Evolutionary conservation across 768 basidiomycete genomes (phyloP).

Genomic region (Asterophora parasitica): DNA sequence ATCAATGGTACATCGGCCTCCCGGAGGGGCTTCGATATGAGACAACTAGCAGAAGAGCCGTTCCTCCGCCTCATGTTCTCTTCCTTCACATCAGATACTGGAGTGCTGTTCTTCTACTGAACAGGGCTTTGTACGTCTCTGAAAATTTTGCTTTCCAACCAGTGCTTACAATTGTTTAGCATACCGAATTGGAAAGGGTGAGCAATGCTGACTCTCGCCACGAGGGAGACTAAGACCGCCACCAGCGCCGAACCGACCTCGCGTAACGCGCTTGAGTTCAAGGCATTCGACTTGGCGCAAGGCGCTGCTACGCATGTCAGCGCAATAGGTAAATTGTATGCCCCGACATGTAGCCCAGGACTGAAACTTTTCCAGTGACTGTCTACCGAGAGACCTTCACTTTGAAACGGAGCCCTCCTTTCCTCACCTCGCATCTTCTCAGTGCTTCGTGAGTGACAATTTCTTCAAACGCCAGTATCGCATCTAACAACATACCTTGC

Average conservation of each 20-base stretch:
- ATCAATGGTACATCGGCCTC: constrained; percentile 70
- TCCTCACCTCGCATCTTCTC: constrained; percentile 65
- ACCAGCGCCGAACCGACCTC: constrained; percentile 39
- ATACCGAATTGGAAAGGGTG: constrained; percentile 74
- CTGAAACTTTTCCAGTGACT: constrained; percentile 36
- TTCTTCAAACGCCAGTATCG: constrained; percentile 4
- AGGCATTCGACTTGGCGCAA: constrained; percentile 73
- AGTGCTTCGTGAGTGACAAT: constrained; percentile 56
- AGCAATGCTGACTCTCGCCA: constrained; percentile 11
- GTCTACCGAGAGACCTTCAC: constrained; percentile 58
- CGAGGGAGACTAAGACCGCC: constrained; percentile 7
- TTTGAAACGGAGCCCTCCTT: constrained; percentile 56
- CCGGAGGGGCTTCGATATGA: constrained; percentile 62
- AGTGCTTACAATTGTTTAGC: constrained; percentile 29
- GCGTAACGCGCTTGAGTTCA: constrained; percentile 49
- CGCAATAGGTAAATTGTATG: constrained; percentile 44
- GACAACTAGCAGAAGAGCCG: constrained; percentile 43
- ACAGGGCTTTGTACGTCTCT: constrained; percentile 71
- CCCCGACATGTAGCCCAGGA: background rate
- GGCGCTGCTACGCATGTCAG: constrained; percentile 69
- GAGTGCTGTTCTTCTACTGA: constrained; percentile 66
- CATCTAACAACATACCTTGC: constrained; percentile 11
- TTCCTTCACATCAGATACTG: constrained; percentile 73
- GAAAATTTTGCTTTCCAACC: background rate
- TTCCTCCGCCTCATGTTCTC: constrained; percentile 62